phyloP scores from a whole-genome alignment of 2,329 filamentous ascomycete genomes.

The Cryphonectria nitschkei region DNA sequence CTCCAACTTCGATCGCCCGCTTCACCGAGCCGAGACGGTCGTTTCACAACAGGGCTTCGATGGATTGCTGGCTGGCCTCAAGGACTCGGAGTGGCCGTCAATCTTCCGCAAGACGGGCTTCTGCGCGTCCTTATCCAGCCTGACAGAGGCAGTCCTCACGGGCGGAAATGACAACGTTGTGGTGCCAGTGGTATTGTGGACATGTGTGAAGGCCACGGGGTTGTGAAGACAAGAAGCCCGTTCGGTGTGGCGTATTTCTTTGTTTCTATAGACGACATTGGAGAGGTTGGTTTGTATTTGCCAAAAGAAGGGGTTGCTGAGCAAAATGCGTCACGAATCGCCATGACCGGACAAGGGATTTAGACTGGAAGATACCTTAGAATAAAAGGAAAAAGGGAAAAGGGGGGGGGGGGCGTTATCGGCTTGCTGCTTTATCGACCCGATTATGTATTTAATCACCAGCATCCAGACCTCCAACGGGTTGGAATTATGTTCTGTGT shows the following conservation, averaged over 20 bases:
- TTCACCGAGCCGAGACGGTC: not conserved
- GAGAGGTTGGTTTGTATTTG: not conserved
- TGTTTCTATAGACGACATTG: not conserved
- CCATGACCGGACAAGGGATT: constrained; percentile 11
- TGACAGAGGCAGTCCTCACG: constrained; percentile 93
- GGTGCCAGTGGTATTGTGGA: constrained; percentile 90
- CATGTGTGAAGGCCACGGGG: constrained; percentile 74
- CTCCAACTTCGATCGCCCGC: constrained; percentile 58
- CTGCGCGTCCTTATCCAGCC: constrained; percentile 79
- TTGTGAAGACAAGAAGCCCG: constrained; percentile 5
- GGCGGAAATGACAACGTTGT: constrained; percentile 99
- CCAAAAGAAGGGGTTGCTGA: not conserved
- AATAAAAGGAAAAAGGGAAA: too few relatives aligned
- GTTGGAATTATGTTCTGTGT: not conserved
- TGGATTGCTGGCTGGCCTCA: constrained; percentile 33
- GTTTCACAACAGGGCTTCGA: constrained; percentile 13
- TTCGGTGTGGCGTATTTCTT: not conserved
- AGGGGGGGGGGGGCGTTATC: constrained; percentile 1
- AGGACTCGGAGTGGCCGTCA: constrained; percentile 45
- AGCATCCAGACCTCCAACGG: not conserved
- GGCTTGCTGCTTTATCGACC: not conserved
- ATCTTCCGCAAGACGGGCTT: constrained; percentile 71
- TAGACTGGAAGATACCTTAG: constrained; percentile 20
- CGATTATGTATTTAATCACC: not conserved
- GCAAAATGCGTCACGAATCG: constrained; percentile 13